Evolutionary conservation across 495 filamentous ascomycete species (phyloP), one percentile per base, ranked within the genome.

Genomic region (Hypoxylon perforatum): DNA sequence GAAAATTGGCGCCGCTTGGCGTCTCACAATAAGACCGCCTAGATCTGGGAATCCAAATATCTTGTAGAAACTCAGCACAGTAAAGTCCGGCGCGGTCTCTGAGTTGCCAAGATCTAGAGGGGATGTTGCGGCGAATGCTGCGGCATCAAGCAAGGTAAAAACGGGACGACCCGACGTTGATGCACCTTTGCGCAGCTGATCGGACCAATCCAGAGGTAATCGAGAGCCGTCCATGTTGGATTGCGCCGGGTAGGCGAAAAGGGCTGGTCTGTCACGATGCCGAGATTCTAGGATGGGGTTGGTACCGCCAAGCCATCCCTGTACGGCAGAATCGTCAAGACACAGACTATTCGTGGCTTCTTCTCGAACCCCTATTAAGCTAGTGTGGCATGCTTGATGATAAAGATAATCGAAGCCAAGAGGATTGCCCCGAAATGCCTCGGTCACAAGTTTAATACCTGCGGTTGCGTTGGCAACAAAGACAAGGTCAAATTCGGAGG

Each of bases 11-110:
- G 82, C 86, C n/a, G 90, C 83, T 33, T 82, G 81, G 61, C 92
- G 92, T 41, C 90, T 85, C 8, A 97, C 89, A 52, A 98, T 90
- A 73, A 98, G 79, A 3, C 89, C 94, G 6, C 94, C 94, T 0
- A 98, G 78, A 71, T 98, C 92, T 0, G 94, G 94, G 69, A 97
- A 97, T 4, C 94, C 94, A 74, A 97, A 98, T 19, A 98, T 95
- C 76, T 98, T 98, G 76, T 97, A 96, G 69, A 98, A 93, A 79
- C 92, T 96, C 19, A 97, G 73, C 0, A 91, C 92, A 4, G 89
- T 92, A 64, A 97, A 97, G 69, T 98, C 94, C 0, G 94, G 92
- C 0, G 91, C 90, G 1, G 70, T 64, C 7, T 80, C 76, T 7
- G 79, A 69, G 65, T 89, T 75, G 51, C 87, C 83, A 19, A 98